phyloP scores from a whole-genome alignment of 768 basidiomycete species.

The Agrocybe chaxingu region DNA sequence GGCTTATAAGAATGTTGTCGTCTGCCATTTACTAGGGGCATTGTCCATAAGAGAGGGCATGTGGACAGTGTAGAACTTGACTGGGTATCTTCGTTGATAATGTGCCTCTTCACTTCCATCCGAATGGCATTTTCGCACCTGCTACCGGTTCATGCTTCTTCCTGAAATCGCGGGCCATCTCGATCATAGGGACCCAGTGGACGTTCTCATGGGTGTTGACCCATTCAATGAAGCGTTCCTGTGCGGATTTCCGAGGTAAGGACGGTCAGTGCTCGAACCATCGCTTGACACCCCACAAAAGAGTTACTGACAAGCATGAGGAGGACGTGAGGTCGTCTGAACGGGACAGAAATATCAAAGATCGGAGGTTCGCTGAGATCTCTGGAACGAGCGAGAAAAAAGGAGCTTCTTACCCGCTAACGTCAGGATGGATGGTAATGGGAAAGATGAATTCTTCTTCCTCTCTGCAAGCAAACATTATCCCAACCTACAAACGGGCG shows the following conservation, averaged over 20 bases:
- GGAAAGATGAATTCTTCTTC: constrained; percentile 70
- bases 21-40: too few relatives aligned
- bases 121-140: constrained; percentile 56
- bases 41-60: too few relatives aligned
- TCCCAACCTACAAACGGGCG: not conserved
- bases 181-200: constrained; percentile 68
- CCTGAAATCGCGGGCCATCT: constrained; percentile 64
- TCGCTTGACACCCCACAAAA: too few relatives aligned
- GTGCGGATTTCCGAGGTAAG: not conserved
- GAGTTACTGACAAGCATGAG: constrained; percentile 56
- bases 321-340: constrained; percentile 64
- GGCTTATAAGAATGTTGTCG: too few relatives aligned
- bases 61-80: too few relatives aligned
- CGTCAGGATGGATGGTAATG: constrained; percentile 77
- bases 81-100: too few relatives aligned
- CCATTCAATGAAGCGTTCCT: constrained; percentile 77
- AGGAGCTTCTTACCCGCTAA: constrained; percentile 49
- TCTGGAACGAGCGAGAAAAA: constrained; percentile 1
- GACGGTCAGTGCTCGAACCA: too few relatives aligned
- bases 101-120: constrained; percentile 18
- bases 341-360: not conserved
- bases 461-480: constrained; percentile 32
- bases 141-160: constrained; percentile 42
- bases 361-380: not conserved
- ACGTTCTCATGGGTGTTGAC: constrained; percentile 67